Evolutionary conservation across 2,329 filamentous ascomycete genomes (phyloP), one percentile per base, ranked within the genome.

Genomic region (Cladophialophora yegresii): DNA sequence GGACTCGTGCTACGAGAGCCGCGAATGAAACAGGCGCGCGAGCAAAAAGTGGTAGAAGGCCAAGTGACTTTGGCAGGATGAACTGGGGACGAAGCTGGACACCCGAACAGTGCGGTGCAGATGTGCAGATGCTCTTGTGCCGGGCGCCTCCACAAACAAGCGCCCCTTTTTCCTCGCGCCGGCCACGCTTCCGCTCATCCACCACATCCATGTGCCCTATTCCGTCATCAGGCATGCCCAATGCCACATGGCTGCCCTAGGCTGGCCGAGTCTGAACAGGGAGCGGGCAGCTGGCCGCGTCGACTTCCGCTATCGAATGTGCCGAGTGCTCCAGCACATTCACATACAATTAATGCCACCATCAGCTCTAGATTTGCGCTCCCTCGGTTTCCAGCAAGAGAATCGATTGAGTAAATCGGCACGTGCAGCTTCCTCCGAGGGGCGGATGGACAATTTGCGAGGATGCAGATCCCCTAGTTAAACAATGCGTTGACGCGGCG

Each of bases 241-340:
- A 58, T 59, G 57, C 57, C 57, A 59, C 57, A 59, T 59, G 57
- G 57, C 57, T 59, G 20, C 45, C 45, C 57, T 59, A 51, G 57
- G 45, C 30, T 36, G 30, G 13, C 57, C 57, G 20, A 51, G 26
- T 50, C 16, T 13, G 20, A 58, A 51, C 40, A 13, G 10, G 12
- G 23, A 22, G 47, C 47, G 20, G 10, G 22, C 23, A 28, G 33
- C 45, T 26, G 45, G 40, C 30, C 7, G 23, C 30, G 23, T 49
- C 47, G 45, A 16, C 23, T 47, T 8, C 12, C 30, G 16, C n/a
- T 20, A 33, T 16, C 23, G 40, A 30, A 2, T 4, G 47, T 50
- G 47, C 47, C 47, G 22, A 16, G n/a, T n/a, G 36, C 36, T 43
- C 36, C 16, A n/a, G 36, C 16, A 43, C 36, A 43, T 43, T 43